phyloP scores from a whole-genome alignment of 108 stramenopile species.

The Skeletonema costatum region DNA sequence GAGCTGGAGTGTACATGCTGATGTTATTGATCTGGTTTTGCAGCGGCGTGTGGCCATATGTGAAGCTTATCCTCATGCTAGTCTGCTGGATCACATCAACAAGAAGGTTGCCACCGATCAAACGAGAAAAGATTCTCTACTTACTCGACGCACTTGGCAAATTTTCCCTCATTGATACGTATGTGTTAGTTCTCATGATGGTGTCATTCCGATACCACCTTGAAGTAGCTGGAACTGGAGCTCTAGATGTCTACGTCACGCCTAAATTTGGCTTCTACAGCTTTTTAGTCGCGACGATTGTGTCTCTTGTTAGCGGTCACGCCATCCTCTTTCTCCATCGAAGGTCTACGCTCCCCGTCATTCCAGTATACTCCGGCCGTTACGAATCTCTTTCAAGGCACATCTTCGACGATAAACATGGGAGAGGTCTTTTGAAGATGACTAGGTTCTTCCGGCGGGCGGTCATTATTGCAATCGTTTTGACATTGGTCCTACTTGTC shows the following conservation, averaged over 20 bases:
- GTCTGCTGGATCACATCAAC: slow-evolving; percentile 67
- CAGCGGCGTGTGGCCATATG: slow-evolving; percentile 93
- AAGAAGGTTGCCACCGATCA: slow-evolving; percentile 38
- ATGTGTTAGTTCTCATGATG: slow-evolving; percentile 88
- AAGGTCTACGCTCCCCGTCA: slow-evolving; percentile 37
- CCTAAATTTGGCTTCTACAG: slow-evolving; percentile 86
- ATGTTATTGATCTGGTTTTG: slow-evolving; percentile 83
- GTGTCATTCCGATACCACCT: slow-evolving; percentile 90
- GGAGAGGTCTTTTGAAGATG: slow-evolving; percentile 45
- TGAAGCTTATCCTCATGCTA: slow-evolving; percentile 82
- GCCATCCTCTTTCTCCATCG: slow-evolving; percentile 83
- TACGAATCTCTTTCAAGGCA: slow-evolving; percentile 38
- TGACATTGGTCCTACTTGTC: slow-evolving; percentile 36
- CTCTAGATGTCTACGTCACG: slow-evolving; percentile 71
- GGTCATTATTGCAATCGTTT: slow-evolving; percentile 27
- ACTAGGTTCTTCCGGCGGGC: slow-evolving; percentile 34
- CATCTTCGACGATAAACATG: slow-evolving; percentile 46
- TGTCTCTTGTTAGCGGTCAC: slow-evolving; percentile 83
- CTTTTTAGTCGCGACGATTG: slow-evolving; percentile 85
- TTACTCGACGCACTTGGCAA: slow-evolving; percentile 86
- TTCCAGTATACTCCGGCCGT: slow-evolving; percentile 46
- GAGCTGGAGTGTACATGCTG: slow-evolving; percentile 87
- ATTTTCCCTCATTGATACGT: slow-evolving; percentile 92
- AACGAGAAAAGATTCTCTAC: slow-evolving; percentile 74
- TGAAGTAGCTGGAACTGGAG: slow-evolving; percentile 50